Conservation (phyloP, 176 grass and related monocot genomes). For the Ananas comosus region DNA sequence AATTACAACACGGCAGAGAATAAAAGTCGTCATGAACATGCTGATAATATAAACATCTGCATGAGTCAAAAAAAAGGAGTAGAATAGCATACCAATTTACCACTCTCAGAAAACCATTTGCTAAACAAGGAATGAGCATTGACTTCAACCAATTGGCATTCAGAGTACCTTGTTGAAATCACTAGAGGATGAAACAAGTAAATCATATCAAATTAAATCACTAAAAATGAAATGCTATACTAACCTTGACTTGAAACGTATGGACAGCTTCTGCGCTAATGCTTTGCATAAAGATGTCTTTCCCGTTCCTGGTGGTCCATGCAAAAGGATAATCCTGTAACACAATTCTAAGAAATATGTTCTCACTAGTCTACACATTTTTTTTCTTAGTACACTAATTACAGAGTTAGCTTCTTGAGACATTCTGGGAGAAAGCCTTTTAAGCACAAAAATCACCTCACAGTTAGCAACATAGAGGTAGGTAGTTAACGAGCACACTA, state of each 20-base stretch:
- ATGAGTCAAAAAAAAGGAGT: neutral
- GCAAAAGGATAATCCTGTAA: constrained; percentile 94
- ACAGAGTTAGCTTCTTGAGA: too few species aligned
- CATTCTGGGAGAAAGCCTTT: too few species aligned
- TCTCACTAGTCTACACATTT: neutral
- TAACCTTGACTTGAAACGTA: constrained; percentile 81
- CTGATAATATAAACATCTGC: too few species aligned
- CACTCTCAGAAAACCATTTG: constrained; percentile 99
- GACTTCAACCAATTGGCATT: constrained; percentile 91
- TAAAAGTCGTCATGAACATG: too few species aligned
- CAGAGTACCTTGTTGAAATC: constrained; percentile 57
- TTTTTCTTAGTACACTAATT: neutral
- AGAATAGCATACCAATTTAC: constrained; percentile 80
- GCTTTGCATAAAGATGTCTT: constrained; percentile 99
- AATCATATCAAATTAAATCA: constrained; percentile 14
- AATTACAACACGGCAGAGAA: too few species aligned
- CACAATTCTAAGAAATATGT: constrained; percentile 8
- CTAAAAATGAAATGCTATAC: constrained; percentile 10
- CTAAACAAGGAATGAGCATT: constrained; percentile 99
- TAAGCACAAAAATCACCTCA: too few species aligned
- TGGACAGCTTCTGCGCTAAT: constrained; percentile 95
- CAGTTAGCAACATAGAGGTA: too few species aligned
- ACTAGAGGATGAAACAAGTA: constrained; percentile 18
- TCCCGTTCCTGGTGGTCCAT: constrained; percentile 97
- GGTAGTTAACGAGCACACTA: too few species aligned